Evolutionary conservation across 805 yeast species (phyloP), one percentile per base, ranked within the genome.

Genomic region (Ogataea nitratoaversa): DNA sequence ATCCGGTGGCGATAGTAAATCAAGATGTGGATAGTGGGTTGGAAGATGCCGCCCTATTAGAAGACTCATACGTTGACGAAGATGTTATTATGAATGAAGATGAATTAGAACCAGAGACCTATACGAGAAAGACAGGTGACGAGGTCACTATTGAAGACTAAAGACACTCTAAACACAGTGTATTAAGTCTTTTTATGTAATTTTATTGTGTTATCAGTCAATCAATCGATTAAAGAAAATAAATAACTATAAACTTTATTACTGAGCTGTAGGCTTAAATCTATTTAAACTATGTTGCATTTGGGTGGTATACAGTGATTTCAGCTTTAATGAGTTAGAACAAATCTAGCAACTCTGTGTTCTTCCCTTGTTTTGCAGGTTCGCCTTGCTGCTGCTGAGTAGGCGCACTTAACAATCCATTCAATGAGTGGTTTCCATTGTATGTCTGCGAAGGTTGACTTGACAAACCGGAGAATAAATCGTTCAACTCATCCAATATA

Each of bases 401-500:
- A 14, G 27, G 13, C 11, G 38, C 38, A 7, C 30, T 35, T 19
- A 41, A 16, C 20, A 47, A 13, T 19, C 32, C 49, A 34, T 42
- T 44, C 24, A 50, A 36, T 14, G 41, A 42, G 28, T 39, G 46
- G 36, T 37, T 43, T n/a, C 38, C 38, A 17, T 30, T 38, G 32
- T 18, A 36, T 32, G 17, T 25, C 23, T 12, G 38, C 9, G 18
- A 27, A 40, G 32, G 42, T 13, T 32, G 43, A n/a, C 69, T 59
- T 32, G 72, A 42, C 51, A 55, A 35, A 41, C 63, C 57, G 36
- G 69, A 52, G 66, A 79, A 87, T 38, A 87, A 66, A 57, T 84
- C 95, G 50, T 81, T 86, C 54, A 88, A 69, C 50, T 87, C 95
- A 46, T 79, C 84, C 46, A 88, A 64, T 14, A 82, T 72, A 42